Evolutionary conservation across 179 eudicot species (phyloP), one percentile per base, ranked within the genome.

Genomic region (Spinacia oleracea): DNA sequence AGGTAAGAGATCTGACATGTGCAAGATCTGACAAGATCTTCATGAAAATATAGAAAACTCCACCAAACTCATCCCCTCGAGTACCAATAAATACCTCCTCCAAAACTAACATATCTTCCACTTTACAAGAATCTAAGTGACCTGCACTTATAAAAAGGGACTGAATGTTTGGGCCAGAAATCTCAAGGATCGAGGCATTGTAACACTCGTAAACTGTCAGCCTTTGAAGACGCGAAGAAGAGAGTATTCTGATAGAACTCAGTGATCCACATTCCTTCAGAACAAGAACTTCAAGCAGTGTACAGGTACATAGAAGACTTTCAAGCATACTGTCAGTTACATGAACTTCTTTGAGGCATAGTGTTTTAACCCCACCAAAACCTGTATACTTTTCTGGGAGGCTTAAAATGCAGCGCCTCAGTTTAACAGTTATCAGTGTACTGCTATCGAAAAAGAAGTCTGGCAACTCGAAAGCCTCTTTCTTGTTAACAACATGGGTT

Each of bases 41-140:
- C 83, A 67, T 77, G 72, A 85, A 85, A 69, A 80, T 77, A 58
- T 82, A 77, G 79, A 85, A 16, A 63, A 73, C 87, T 1, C 87
- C 87, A 23, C 85, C 85, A 70, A 85, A 85, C 51, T 85, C 87
- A 43, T 85, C 87, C 0, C 87, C 85, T 73, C 87, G 58, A n/a
- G 87, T 85, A 31, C 87, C 87, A 27, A 85, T 23, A 74, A 85
- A 85, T 6, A 83, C 81, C 51, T 80, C 76, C 74, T 85, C 85
- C 77, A 85, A 70, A 70, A 29, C 23, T 4, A 16, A 2, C 73
- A 85, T 73, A 42, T 79, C 56, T 35, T 67, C 74, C 15, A 84
- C 35, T 34, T 43, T 74, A 56, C 81, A 85, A 27, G 79, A 75
- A 43, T 82, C 83, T 53, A 85, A 46, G 50, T 82, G 81, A 5